Evolutionary conservation across 116 monocot species (phyloP).

Genomic region (Iris pallida): DNA sequence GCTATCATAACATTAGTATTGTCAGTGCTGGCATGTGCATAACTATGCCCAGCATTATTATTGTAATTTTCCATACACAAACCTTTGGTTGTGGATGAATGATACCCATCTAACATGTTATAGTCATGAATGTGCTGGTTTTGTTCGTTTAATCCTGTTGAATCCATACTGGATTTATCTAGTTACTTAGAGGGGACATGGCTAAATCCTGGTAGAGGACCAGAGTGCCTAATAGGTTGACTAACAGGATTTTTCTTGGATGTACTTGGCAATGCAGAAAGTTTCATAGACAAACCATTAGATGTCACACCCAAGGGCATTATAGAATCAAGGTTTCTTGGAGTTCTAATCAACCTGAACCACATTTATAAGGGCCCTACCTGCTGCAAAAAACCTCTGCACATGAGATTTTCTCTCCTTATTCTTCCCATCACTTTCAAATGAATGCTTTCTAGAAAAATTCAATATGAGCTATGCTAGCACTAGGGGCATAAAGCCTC

Average conservation of each 20-base stretch:
- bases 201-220: constrained; percentile 89
- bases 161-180: constrained; percentile 9
- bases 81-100: constrained; percentile 31
- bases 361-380: constrained; percentile 51
- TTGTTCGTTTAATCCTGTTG: constrained; percentile 17
- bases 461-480: constrained; percentile 91
- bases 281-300: constrained; percentile 28
- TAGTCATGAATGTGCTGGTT: constrained; percentile 58
- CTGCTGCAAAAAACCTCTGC: constrained; percentile 85
- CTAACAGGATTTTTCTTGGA: constrained; percentile 76
- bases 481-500: constrained; percentile 78
- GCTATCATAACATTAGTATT: constrained; percentile 13
- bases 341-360: constrained; percentile 51
- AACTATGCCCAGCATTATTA: constrained; percentile 15
- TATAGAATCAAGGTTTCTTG: constrained; percentile 48
- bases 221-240: constrained; percentile 64
- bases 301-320: constrained; percentile 20
- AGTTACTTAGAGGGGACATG: constrained; percentile 31
- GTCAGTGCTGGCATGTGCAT: constrained; percentile 12
- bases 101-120: constrained; percentile 81
- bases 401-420: constrained; percentile 72
- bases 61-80: constrained; percentile 7
- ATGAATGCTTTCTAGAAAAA: constrained; percentile 68
- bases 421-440: constrained; percentile 43
- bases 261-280: constrained; percentile 21